Conservation (phyloP, 345 rosid genomes). For the Melastoma malabathricum region DNA sequence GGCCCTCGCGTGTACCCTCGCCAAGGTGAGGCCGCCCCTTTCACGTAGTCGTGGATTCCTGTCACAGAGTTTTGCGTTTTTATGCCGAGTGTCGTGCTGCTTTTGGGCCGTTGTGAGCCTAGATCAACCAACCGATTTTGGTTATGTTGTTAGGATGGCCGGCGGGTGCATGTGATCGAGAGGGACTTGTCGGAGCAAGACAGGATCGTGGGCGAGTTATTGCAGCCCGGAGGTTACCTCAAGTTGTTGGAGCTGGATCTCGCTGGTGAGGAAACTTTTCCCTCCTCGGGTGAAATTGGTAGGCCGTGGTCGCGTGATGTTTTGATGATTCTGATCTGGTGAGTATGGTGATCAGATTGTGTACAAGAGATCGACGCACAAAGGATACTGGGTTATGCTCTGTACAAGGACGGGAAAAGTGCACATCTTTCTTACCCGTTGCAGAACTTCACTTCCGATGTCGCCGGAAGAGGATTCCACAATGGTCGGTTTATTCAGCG, state of each 20-base stretch:
- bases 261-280: slow-evolving; percentile 18
- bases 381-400: slow-evolving; percentile 27
- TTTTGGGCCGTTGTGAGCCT: no score
- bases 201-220: slow-evolving; percentile 47
- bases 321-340: background rate
- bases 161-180: slow-evolving; percentile 41
- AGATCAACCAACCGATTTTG: no score
- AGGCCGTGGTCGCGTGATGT: no score
- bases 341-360: slow-evolving; percentile 19
- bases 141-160: slow-evolving; percentile 29
- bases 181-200: slow-evolving; percentile 44
- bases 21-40: slow-evolving; percentile 14
- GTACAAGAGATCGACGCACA: slow-evolving; percentile 38
- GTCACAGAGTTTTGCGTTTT: no score
- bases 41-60: no score
- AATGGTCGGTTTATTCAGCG: slow-evolving; percentile 40
- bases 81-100: no score
- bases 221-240: slow-evolving; percentile 55
- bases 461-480: slow-evolving; percentile 38
- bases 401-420: slow-evolving; percentile 30
- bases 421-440: slow-evolving; percentile 26
- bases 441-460: slow-evolving; percentile 20
- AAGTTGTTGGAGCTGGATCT: slow-evolving; percentile 42
- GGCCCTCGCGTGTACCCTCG: slow-evolving; percentile 48
- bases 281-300: no score